These are phyloP conservation scores for Clarireedia homoeocarpa DNA, from an alignment of 2,329 filamentous ascomycete species.

Conservation along the genomic window DNA sequence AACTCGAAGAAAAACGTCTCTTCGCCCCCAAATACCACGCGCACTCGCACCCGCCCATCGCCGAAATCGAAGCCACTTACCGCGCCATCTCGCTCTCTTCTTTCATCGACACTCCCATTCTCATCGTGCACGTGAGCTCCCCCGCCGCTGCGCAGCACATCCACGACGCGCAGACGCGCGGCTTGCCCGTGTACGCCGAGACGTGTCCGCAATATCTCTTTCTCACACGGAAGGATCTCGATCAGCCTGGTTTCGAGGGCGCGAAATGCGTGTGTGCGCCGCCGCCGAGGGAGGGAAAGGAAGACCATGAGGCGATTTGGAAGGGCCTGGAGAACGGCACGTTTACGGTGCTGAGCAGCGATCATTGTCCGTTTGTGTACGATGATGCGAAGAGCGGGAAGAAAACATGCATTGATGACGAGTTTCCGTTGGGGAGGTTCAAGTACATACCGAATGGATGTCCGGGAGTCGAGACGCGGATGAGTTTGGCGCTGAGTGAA, in stretches of 20 bases:
- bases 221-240: slow-evolving; percentile 42
- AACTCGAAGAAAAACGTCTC: slow-evolving; percentile 40
- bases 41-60: slow-evolving; percentile 40
- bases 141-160: slow-evolving; percentile 40
- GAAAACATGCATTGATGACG: slow-evolving; percentile 39
- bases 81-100: slow-evolving; percentile 42
- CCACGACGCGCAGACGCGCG: slow-evolving; percentile 38
- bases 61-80: slow-evolving; percentile 45
- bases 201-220: slow-evolving; percentile 51
- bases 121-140: slow-evolving; percentile 46
- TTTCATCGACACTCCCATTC: slow-evolving; percentile 43
- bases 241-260: slow-evolving; percentile 44
- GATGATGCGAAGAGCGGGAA: slow-evolving; percentile 40
- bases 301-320: slow-evolving; percentile 45
- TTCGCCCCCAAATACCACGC: slow-evolving; percentile 45
- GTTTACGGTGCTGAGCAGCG: slow-evolving; percentile 42
- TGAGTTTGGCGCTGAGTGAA: slow-evolving; percentile 38
- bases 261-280: slow-evolving; percentile 49
- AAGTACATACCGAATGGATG: slow-evolving; percentile 51
- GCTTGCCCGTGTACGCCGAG: slow-evolving; percentile 44
- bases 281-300: slow-evolving; percentile 38
- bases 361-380: slow-evolving; percentile 33
- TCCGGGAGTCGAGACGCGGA: slow-evolving; percentile 49
- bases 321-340: slow-evolving; percentile 42
- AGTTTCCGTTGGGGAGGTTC: slow-evolving; percentile 40